Evolutionary conservation across 108 stramenopile genomes (phyloP), one percentile per base, ranked within the genome.

Genomic region (Stephanodiscus triporus): DNA sequence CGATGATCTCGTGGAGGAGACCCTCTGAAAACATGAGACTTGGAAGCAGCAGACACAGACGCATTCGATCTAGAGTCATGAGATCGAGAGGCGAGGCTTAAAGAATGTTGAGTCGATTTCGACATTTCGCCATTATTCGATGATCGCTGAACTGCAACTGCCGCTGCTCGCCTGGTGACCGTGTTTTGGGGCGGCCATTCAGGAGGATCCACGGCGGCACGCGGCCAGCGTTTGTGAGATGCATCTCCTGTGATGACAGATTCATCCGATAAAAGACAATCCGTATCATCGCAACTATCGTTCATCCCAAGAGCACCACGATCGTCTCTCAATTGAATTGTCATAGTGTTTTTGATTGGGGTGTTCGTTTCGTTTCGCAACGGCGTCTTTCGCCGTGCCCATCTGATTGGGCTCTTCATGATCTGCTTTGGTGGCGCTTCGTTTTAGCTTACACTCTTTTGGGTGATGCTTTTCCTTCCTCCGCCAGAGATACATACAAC

Each of bases 131-230:
- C 48, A 47, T 66, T 17, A 26, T 47, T 48, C 14, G 14, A 37
- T 68, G 34, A 68, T 29, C 22, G 22, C 17, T 32, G 47, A 22
- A 22, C 36, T 36, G 53, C 48, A 22, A 22, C 36, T 36, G 53
- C 48, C 38, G 32, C 29, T 70, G 16, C 40, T 20, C 27, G 10
- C 42, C 26, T 2, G 17, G 38, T 14, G 11, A 23, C 26, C 22
- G 37, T 45, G 24, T 43, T 16, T 22, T 16, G 38, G 38, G 58
- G 23, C 43, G 16, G 14, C 68, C 68, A 70, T 17, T 45, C 68
- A 2, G 68, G 68, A 42, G 68, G 56, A 45, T 70, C 68, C 19
- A 70, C 42, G 3, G 68, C 38, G 23, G 6, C 40, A 4, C 68
- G 56, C 67, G 22, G 9, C 53, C 53, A 27, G 26, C 9, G 16